Evolutionary conservation across 805 yeast genomes (phyloP).

Genomic region (Komagataella pseudopastoris): DNA sequence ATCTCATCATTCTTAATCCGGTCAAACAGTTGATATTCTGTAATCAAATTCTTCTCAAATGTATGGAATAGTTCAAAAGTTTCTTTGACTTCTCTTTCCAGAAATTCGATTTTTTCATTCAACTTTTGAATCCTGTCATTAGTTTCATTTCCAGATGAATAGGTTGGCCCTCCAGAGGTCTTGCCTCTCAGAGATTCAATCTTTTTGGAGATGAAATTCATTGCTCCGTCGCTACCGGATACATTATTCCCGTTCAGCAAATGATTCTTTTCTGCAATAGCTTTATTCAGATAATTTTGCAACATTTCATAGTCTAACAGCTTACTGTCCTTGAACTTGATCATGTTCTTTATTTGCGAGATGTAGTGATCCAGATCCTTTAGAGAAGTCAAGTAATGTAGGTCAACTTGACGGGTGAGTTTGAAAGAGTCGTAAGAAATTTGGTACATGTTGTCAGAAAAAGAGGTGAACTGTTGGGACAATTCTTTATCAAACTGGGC

Average conservation of each 20-base stretch:
- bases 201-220: constrained; percentile 26
- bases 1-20: constrained; percentile 67
- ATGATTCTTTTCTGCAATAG: constrained; percentile 44
- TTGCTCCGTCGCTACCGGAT: constrained; percentile 21
- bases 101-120: constrained; percentile 20
- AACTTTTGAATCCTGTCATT: constrained; percentile 28
- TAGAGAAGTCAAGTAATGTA: constrained; percentile 67
- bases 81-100: constrained; percentile 29
- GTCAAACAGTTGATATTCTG: constrained; percentile 58
- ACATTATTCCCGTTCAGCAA: constrained; percentile 20
- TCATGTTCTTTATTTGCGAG: constrained; percentile 45
- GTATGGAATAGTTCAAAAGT: constrained; percentile 32
- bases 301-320: constrained; percentile 84
- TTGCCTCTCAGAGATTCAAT: constrained; percentile 24
- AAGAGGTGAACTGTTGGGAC: constrained; percentile 19
- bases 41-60: constrained; percentile 30
- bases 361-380: constrained; percentile 82
- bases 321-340: constrained; percentile 81
- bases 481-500: constrained; percentile 5
- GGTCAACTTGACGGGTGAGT: constrained; percentile 43
- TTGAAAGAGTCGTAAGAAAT: constrained; percentile 14
- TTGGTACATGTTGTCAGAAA: constrained; percentile 24
- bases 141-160: constrained; percentile 19
- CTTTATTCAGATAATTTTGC: constrained; percentile 61
- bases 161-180: constrained; percentile 10